Evolutionary conservation across 495 filamentous ascomycete species (phyloP).

Genomic region (Bombardia bombarda): DNA sequence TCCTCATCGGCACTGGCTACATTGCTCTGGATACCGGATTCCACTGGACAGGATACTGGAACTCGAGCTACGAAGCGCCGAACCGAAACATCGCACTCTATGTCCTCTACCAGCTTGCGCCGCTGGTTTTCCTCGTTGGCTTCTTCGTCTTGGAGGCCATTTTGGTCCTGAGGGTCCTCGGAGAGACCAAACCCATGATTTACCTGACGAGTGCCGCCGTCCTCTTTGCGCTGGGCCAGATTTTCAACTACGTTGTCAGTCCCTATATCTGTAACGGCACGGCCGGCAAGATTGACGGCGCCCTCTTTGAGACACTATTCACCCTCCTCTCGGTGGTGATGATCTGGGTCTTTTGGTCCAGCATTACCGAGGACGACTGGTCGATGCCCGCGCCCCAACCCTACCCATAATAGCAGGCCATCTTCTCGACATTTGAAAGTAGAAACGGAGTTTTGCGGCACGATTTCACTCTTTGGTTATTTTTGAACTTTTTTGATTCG

Average conservation of each 20-base stretch:
- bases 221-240: slow-evolving; percentile 83
- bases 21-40: slow-evolving; percentile 93
- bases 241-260: slow-evolving; percentile 94
- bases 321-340: slow-evolving; percentile 72
- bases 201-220: slow-evolving; percentile 67
- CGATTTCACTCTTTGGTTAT: too few species aligned
- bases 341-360: slow-evolving; percentile 95
- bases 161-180: slow-evolving; percentile 75
- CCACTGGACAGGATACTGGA: slow-evolving; percentile 72
- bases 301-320: slow-evolving; percentile 89
- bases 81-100: slow-evolving; percentile 83
- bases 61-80: slow-evolving; percentile 42
- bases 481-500: not conserved
- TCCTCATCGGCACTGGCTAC: slow-evolving; percentile 91
- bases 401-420: slow-evolving; percentile 21
- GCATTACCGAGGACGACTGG: slow-evolving; percentile 99
- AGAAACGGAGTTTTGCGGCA: slow-evolving; percentile 9
- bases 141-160: slow-evolving; percentile 78
- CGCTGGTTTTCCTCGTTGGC: slow-evolving; percentile 75
- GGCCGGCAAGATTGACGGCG: slow-evolving; percentile 78
- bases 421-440: not conserved
- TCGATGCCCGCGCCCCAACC: slow-evolving; percentile 50
- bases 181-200: slow-evolving; percentile 81
- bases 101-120: slow-evolving; percentile 85
- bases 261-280: slow-evolving; percentile 79